phyloP scores from a whole-genome alignment of 1,284 basidiomycete species.

The Cutaneotrichosporon dermatis region DNA sequence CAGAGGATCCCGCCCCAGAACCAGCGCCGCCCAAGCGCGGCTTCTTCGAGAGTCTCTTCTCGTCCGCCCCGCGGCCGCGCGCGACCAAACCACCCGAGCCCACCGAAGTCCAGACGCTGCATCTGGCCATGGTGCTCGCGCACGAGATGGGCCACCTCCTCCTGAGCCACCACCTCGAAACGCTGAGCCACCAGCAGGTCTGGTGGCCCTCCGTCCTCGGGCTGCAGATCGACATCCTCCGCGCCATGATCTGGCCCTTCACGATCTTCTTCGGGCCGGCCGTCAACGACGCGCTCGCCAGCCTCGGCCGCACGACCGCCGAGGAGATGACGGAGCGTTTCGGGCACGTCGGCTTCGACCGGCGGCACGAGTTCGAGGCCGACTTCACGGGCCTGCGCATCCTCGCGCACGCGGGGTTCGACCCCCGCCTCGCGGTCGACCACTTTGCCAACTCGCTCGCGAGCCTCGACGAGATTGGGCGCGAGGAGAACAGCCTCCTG shows the following conservation, averaged over 20 bases:
- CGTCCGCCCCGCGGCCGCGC: slow-evolving; percentile 28
- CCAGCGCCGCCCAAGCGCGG: slow-evolving; percentile 2
- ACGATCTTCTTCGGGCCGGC: slow-evolving; percentile 87
- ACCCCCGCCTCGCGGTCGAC: slow-evolving; percentile 56
- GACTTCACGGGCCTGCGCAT: slow-evolving; percentile 73
- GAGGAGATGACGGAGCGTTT: slow-evolving; percentile 63
- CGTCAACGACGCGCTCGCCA: slow-evolving; percentile 80
- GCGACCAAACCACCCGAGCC: slow-evolving; percentile 49
- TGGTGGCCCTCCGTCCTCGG: slow-evolving; percentile 74
- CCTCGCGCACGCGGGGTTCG: slow-evolving; percentile 80
- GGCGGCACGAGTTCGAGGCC: slow-evolving; percentile 77
- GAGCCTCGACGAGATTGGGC: slow-evolving; percentile 36
- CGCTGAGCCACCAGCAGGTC: slow-evolving; percentile 72
- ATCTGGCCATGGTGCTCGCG: slow-evolving; percentile 77
- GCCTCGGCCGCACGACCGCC: slow-evolving; percentile 67
- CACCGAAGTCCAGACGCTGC: slow-evolving; percentile 70
- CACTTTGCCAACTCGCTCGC: slow-evolving; percentile 35
- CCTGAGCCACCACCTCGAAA: slow-evolving; percentile 82
- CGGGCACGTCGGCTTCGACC: slow-evolving; percentile 58
- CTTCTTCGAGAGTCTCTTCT: slow-evolving; percentile 22
- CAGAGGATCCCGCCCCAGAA: not conserved
- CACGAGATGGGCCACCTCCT: slow-evolving; percentile 84
- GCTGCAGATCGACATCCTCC: slow-evolving; percentile 65
- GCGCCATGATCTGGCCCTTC: slow-evolving; percentile 76
- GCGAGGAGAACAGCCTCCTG: slow-evolving; percentile 10